Evolutionary conservation across 1,284 basidiomycete species (phyloP).

Genomic region (Blastosporella zonata): DNA sequence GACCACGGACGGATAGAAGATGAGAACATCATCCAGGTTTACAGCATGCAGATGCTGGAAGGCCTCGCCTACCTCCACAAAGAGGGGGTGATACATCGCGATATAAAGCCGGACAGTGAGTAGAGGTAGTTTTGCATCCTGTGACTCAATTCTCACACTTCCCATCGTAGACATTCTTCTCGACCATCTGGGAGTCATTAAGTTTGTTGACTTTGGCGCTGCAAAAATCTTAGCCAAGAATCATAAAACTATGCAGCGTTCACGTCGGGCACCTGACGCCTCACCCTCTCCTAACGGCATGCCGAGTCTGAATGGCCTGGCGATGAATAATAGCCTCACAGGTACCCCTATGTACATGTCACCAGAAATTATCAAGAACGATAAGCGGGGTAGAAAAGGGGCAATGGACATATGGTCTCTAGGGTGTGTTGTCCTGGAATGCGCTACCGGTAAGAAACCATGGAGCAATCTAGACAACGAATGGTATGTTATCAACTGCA

Average conservation of each 20-base stretch:
- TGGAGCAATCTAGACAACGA: slow-evolving; percentile 99
- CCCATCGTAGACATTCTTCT: slow-evolving; percentile 81
- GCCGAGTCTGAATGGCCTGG: slow-evolving; percentile 39
- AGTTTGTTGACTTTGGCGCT: slow-evolving; percentile 98
- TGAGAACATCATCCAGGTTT: slow-evolving; percentile 93
- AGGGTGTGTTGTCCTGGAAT: slow-evolving; percentile 96
- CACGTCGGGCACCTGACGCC: slow-evolving; percentile 50
- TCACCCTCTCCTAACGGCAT: slow-evolving; percentile 28
- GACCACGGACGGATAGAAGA: slow-evolving; percentile 97
- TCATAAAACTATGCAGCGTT: slow-evolving; percentile 81
- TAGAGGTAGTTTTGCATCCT: slow-evolving; percentile 3
- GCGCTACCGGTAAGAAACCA: slow-evolving; percentile 93
- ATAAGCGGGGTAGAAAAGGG: slow-evolving; percentile 83
- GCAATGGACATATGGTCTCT: slow-evolving; percentile 99
- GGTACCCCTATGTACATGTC: slow-evolving; percentile 99
- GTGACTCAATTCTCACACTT: slow-evolving; percentile 6
- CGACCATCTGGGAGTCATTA: slow-evolving; percentile 92
- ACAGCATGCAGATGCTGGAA: slow-evolving; percentile 96
- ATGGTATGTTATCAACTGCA: slow-evolving; percentile 61
- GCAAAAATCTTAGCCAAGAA: slow-evolving; percentile 97
- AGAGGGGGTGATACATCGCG: slow-evolving; percentile 90
- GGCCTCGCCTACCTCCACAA: slow-evolving; percentile 94
- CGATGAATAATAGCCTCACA: slow-evolving; percentile 83
- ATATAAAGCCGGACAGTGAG: slow-evolving; percentile 98
- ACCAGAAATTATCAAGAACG: slow-evolving; percentile 96